Base-by-base conservation (phyloP, 2,329 filamentous ascomycete genomes). In the Teratosphaeria epicoccoides region DNA sequence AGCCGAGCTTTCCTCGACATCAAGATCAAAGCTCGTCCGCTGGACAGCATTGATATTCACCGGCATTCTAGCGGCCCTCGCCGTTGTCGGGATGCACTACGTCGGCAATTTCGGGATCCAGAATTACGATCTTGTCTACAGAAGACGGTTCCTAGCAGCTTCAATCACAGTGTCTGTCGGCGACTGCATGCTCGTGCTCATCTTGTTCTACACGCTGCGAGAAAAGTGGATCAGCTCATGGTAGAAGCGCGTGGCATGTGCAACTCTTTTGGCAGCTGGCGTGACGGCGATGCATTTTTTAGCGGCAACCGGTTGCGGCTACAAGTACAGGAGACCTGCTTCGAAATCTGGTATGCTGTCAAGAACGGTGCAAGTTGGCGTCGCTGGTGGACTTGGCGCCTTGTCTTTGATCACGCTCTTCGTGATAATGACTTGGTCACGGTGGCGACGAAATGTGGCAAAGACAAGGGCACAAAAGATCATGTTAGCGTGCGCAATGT, bases 251-350 rank as follows among this genome's bases (percentile, higher is more conserved):
- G 69, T 77, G 9, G 61, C 82, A 2, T 87, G 83, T 55, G 84
- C 84, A 9, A 70, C 81, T 45, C 68, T 89, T 17, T 75, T 94
- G 40, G 85, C 86, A 7, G 74, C 79, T 14, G 87, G 85, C 40
- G 85, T 93, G 2, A 89, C 84, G 9, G 87, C 86, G 1, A 93
- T 94, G 88, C 88, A 94, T 69, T 94, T 87, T 85, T 84, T 84
- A 51, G 88, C 85, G 22, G 78, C 85, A 1, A 76, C 80, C 6
- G 87, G 87, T 10, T 93, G 88, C 85, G 26, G 78, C 84, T 3
- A 76, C 80, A 10, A 86, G 86, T 14, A 37, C 25, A 48, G 17
- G 20, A 20, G 29, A 11, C 44, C 44, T 24, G 26, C 23, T 20
- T 48, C 46, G 4, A 24, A 28, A 12, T 24, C 24, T 12, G 66